A percentile compares a stretch with the other conserved stretches of the same genome.
Conservation (phyloP, 2,329 filamentous ascomycete genomes). For the Didymella segeticola region DNA sequence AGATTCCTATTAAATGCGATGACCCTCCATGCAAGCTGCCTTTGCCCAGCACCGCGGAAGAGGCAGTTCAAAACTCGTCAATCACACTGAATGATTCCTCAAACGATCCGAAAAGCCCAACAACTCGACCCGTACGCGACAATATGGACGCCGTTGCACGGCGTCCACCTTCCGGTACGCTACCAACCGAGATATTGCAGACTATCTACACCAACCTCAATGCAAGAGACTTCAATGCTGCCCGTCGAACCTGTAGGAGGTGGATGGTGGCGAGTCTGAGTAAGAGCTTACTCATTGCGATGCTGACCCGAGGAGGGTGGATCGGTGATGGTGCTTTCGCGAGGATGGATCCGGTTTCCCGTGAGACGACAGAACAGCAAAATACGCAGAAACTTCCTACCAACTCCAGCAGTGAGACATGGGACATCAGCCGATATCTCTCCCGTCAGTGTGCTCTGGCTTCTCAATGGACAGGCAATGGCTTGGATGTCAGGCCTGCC, state of each 20-base stretch:
- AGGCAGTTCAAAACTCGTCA: background rate
- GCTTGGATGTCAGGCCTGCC: conserved; percentile 21
- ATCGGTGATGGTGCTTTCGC: background rate
- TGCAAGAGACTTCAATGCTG: conserved; percentile 64
- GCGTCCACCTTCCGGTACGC: conserved; percentile 35
- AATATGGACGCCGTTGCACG: conserved; percentile 11
- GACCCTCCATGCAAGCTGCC: background rate
- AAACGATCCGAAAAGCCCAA: background rate
- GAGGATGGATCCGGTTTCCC: background rate
- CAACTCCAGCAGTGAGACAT: conserved; percentile 31
- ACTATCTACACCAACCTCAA: conserved; percentile 32
- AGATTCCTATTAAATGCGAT: background rate
- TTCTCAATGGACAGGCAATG: conserved; percentile 50
- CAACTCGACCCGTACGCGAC: no score
- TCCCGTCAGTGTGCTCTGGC: conserved; percentile 59
- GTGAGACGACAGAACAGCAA: conserved; percentile 34
- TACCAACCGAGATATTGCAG: conserved; percentile 56
- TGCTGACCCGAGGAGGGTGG: conserved; percentile 65
- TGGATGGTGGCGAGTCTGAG: conserved; percentile 68
- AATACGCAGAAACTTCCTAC: no score
- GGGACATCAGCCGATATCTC: conserved; percentile 56
- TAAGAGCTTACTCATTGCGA: conserved; percentile 56
- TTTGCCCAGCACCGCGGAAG: background rate
- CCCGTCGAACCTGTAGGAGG: conserved; percentile 63
- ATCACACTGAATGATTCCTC: background rate